A percentile compares a stretch with the other conserved stretches of the same genome.
Conservation (phyloP, 1,284 basidiomycete genomes). For the Austroboletus niveus region DNA sequence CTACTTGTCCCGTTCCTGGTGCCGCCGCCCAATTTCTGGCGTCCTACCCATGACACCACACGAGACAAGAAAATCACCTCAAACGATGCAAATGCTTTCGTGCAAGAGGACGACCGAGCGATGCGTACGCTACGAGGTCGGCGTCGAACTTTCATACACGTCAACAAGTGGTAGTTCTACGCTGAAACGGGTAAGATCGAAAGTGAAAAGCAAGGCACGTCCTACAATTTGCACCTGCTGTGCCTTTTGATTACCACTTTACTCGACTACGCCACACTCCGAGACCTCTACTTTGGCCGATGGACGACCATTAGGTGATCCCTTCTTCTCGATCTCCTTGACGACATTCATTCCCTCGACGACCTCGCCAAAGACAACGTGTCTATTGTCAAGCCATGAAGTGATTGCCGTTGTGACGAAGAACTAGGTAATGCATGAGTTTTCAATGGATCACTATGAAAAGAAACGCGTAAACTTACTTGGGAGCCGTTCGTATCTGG, state of each 20-base stretch:
- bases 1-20: too few relatives aligned
- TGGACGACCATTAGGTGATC: constrained; percentile 55
- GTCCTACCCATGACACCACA: too few relatives aligned
- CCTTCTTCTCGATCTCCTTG: constrained; percentile 66
- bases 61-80: too few relatives aligned
- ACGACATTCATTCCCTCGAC: constrained; percentile 79
- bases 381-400: constrained; percentile 76
- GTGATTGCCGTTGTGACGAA: constrained; percentile 86
- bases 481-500: constrained; percentile 73
- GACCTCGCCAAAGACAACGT: constrained; percentile 85
- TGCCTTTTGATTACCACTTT: too few relatives aligned
- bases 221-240: not conserved
- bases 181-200: too few relatives aligned
- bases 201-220: not conserved
- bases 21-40: too few relatives aligned
- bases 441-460: too few relatives aligned
- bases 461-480: constrained; percentile 31
- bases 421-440: constrained; percentile 46
- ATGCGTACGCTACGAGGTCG: too few relatives aligned
- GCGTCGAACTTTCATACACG: too few relatives aligned
- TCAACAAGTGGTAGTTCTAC: too few relatives aligned
- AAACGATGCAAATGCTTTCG: too few relatives aligned
- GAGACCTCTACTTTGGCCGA: constrained; percentile 58
- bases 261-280: constrained; percentile 53
- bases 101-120: too few relatives aligned